These are phyloP conservation scores for Yamadazyma paraphyllophila DNA, from an alignment of 805 yeast species.

Conservation along the genomic window DNA sequence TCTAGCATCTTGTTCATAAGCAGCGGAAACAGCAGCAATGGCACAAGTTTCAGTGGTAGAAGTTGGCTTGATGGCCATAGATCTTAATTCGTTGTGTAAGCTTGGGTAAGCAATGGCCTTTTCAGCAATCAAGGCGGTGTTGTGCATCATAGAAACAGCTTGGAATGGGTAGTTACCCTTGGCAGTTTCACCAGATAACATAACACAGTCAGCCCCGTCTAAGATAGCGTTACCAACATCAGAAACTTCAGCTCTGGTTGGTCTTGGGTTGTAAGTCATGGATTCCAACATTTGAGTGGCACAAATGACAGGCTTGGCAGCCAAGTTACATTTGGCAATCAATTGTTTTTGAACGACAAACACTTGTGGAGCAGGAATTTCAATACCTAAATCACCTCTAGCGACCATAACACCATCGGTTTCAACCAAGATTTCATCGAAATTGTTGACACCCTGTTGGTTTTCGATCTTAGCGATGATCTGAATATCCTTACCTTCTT, in stretches of 20 bases:
- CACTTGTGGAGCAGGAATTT: slow-evolving; percentile 98
- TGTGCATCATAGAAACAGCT: slow-evolving; percentile 99
- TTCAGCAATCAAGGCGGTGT: slow-evolving; percentile 94
- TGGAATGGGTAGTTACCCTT: slow-evolving; percentile 98
- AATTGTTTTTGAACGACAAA: slow-evolving; percentile 98
- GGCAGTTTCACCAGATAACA: slow-evolving; percentile 99
- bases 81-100: slow-evolving; percentile 83
- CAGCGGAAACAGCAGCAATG: slow-evolving; percentile 93
- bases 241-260: slow-evolving; percentile 99
- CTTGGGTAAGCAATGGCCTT: slow-evolving; percentile 88
- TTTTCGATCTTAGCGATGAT: slow-evolving; percentile 97
- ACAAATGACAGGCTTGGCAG: slow-evolving; percentile 99
- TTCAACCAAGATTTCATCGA: slow-evolving; percentile 89
- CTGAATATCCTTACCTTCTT: slow-evolving; percentile 94
- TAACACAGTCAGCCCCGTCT: slow-evolving; percentile 99
- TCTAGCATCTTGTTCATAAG: slow-evolving; percentile 93
- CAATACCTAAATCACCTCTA: slow-evolving; percentile 99
- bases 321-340: slow-evolving; percentile 98
- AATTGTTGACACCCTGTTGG: slow-evolving; percentile 99
- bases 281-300: slow-evolving; percentile 99
- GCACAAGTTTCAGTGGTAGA: slow-evolving; percentile 96
- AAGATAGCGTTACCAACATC: slow-evolving; percentile 99
- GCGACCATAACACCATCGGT: slow-evolving; percentile 99
- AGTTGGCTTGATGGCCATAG: slow-evolving; percentile 82
- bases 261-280: slow-evolving; percentile 99